phyloP scores from a whole-genome alignment of 1,284 basidiomycete genomes.

The Leccinum holopus region DNA sequence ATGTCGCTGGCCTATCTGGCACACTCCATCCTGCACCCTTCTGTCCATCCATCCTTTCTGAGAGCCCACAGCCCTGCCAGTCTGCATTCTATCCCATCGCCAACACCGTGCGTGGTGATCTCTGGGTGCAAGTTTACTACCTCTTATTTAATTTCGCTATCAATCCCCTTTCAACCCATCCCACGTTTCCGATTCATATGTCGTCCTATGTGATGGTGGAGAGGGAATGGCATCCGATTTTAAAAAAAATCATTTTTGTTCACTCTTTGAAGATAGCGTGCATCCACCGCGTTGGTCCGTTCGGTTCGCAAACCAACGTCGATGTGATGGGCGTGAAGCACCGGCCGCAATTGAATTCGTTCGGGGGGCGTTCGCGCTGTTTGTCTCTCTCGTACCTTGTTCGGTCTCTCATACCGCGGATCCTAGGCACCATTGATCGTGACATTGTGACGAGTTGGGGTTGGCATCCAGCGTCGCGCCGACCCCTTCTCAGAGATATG shows the following conservation, averaged over 20 bases:
- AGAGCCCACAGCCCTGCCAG: slow-evolving; percentile 9
- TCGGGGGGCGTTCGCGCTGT: slow-evolving; percentile 3
- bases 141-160: slow-evolving; percentile 5
- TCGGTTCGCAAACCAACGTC: background rate
- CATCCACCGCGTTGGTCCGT: slow-evolving; percentile 1
- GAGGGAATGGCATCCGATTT: background rate
- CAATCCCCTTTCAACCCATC: background rate
- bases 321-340: background rate
- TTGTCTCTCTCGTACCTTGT: slow-evolving; percentile 1
- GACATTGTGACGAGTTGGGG: slow-evolving; percentile 22
- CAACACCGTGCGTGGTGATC: background rate
- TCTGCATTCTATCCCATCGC: background rate
- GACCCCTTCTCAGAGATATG: background rate
- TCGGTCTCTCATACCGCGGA: slow-evolving; percentile 23
- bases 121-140: background rate
- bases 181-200: slow-evolving; percentile 22
- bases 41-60: background rate
- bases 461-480: slow-evolving; percentile 22
- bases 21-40: background rate
- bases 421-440: slow-evolving; percentile 22
- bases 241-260: slow-evolving; percentile 5
- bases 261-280: slow-evolving; percentile 1
- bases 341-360: background rate
- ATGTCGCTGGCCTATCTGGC: background rate
- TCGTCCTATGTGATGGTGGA: slow-evolving; percentile 1